phyloP scores from a whole-genome alignment of 495 filamentous ascomycete genomes.

The Hapsidospora chrysogenum region DNA sequence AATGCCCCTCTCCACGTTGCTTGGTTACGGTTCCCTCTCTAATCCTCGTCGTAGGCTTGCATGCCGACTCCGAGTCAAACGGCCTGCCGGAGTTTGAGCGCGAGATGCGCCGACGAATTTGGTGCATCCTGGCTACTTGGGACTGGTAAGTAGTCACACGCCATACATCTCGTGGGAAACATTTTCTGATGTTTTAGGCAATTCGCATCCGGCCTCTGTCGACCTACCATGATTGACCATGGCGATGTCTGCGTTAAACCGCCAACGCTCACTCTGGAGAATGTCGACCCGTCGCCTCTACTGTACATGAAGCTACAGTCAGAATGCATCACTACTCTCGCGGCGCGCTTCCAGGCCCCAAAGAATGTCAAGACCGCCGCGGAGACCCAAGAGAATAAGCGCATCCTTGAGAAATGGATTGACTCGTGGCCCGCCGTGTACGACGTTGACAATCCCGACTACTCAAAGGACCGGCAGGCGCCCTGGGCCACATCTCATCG shows the following conservation, averaged over 20 bases:
- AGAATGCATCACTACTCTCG: constrained; percentile 14
- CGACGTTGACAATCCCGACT: constrained; percentile 19
- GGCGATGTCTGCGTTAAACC: constrained; percentile 15
- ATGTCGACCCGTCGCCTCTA: constrained; percentile 21
- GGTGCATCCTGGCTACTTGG: constrained; percentile 23
- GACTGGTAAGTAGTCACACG: constrained; percentile 15
- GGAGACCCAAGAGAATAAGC: constrained; percentile 5
- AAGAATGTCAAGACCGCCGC: neutral
- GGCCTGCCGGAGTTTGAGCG: constrained; percentile 26
- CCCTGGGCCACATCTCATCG: constrained; percentile 29
- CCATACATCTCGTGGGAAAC: neutral
- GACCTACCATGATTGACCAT: constrained; percentile 20
- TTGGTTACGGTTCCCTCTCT: neutral
- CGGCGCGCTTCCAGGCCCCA: constrained; percentile 4
- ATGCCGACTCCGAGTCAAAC: constrained; percentile 19
- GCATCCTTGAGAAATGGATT: constrained; percentile 20
- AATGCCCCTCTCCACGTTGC: neutral
- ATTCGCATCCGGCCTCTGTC: constrained; percentile 19
- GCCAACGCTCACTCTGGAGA: constrained; percentile 21
- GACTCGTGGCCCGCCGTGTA: constrained; percentile 24
- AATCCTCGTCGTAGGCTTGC: constrained; percentile 18
- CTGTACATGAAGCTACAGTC: constrained; percentile 23
- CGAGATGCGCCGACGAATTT: constrained; percentile 25
- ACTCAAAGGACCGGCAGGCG: constrained; percentile 24
- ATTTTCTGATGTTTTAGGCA: constrained; percentile 10